Base-by-base conservation (phyloP, 345 rosid genomes). In the Corchorus olitorius region DNA sequence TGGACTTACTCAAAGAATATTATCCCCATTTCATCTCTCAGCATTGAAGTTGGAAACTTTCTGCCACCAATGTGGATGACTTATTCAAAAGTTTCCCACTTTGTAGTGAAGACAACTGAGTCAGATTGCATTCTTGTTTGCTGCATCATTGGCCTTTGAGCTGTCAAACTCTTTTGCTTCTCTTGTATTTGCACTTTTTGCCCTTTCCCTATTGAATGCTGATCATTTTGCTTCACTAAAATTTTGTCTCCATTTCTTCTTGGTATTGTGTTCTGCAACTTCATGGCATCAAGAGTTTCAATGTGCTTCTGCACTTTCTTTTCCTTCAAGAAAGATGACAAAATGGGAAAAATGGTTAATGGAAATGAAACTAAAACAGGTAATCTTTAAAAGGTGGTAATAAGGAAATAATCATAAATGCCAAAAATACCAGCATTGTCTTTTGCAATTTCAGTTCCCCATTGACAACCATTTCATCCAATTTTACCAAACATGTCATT, bases 51-150 rank as follows among this genome's bases (percentile, higher is more conserved):
- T n/a, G 22, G 10, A 6, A 65, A 16, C 17, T 65, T 65, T 13
- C 69, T 62, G 66, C 37, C 64, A 12, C 37, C 37, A 52, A 16
- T 16, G 14, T 33, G 50, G 43, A 15, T 17, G 9, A 17, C 55
- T 83, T 64, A 83, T 48, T 89, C 93, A 72, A 89, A 89, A 37
- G 89, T 87, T 76, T 89, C 93, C 93, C 93, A 89, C 62, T 84
- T 89, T 2, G 93, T 89, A 13, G 87, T 78, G 22, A 80, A 76
- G 6, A 83, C 83, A 22, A 78, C 80, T 46, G 82, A 53, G 3
- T 79, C 81, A 19, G 81, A 76, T 8, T 66, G 72, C 70, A 58
- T 71, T 14, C 63, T 20, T 34, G 79, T 75, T 66, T 76, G 82
- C 73, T 65, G 82, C 65, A 53, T 65, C 60, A 37, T 12, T 50